phyloP scores from a whole-genome alignment of 345 rosid species.

The Excoecaria cochinchinensis region DNA sequence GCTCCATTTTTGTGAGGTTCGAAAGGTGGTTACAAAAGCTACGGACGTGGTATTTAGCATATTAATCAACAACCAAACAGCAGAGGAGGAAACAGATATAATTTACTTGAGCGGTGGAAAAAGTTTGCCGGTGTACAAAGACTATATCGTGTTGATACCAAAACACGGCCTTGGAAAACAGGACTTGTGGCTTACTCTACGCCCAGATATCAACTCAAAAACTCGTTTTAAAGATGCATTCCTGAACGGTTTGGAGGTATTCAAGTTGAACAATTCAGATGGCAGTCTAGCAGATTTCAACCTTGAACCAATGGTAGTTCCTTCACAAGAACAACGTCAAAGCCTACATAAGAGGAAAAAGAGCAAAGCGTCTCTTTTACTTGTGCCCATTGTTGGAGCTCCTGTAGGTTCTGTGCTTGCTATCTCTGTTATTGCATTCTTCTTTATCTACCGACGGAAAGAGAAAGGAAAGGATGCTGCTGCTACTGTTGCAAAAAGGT shows the following conservation, averaged over 20 bases:
- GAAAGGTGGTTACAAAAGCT: no score
- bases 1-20: conserved; percentile 6
- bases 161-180: background rate
- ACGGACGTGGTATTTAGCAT: background rate
- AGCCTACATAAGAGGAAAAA: background rate
- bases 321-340: background rate
- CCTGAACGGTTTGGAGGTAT: background rate
- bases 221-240: background rate
- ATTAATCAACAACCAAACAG: background rate
- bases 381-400: background rate
- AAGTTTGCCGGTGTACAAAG: background rate
- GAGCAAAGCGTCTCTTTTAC: background rate
- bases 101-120: background rate
- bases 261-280: conserved; percentile 3
- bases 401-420: background rate
- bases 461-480: background rate
- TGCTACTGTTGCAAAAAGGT: background rate
- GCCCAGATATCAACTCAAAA: background rate
- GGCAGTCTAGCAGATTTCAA: conserved; percentile 7
- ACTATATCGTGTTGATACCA: background rate
- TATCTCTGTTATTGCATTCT: background rate
- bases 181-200: conserved; percentile 7
- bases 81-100: background rate
- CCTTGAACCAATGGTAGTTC: background rate
- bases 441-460: conserved; percentile 8